Evolutionary conservation across 257 asterid species (phyloP).

Genomic region (Cynanchum wilfordii): DNA sequence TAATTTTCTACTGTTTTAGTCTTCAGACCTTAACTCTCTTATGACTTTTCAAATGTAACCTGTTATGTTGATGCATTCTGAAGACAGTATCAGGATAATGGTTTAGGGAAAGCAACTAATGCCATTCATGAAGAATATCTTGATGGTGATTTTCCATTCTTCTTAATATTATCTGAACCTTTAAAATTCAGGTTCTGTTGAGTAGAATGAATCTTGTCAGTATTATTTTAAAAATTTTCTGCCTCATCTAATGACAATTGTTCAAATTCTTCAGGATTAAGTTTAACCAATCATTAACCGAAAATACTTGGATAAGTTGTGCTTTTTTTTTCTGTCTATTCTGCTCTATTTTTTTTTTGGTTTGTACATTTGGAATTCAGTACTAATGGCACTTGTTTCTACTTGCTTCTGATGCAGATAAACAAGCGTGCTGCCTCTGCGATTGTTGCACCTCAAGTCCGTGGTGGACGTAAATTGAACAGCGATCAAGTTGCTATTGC

Average conservation of each 20-base stretch:
- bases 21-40: background rate
- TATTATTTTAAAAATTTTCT: background rate
- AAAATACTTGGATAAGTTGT: background rate
- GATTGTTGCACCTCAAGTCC: slow-evolving; percentile 68
- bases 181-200: background rate
- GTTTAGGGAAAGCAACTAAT: background rate
- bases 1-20: background rate
- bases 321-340: background rate
- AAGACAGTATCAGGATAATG: background rate
- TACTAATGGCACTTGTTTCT: slow-evolving; percentile 19
- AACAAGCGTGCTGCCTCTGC: slow-evolving; percentile 67
- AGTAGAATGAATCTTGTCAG: background rate
- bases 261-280: background rate
- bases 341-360: background rate
- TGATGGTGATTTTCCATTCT: background rate
- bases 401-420: slow-evolving; percentile 43
- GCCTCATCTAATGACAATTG: too few species aligned
- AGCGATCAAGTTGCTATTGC: slow-evolving; percentile 90
- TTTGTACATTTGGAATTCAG: slow-evolving; percentile 15
- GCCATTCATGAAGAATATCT: background rate
- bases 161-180: background rate
- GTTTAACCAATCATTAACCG: background rate
- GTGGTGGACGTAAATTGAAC: slow-evolving; percentile 82
- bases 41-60: background rate
- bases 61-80: background rate